Percentiles rank a stretch among this genome's conserved stretches.
These are phyloP conservation scores for Fusarium coicis DNA, from an alignment of 2,329 filamentous ascomycete species.

Conservation along the genomic window DNA sequence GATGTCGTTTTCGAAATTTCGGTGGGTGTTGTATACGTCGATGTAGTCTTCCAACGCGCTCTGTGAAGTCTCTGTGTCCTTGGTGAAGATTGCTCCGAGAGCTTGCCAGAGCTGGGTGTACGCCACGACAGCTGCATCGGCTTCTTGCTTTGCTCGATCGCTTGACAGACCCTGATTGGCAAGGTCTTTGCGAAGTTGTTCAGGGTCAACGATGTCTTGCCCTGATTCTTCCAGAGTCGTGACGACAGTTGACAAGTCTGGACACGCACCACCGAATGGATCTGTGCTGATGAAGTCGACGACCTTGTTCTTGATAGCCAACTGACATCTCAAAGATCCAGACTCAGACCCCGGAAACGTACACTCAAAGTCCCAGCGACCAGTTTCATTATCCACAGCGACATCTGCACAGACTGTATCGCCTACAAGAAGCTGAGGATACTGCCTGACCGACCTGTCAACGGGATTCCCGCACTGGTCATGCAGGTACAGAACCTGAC, in stretches of 20 bases:
- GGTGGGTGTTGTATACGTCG: constrained; percentile 45
- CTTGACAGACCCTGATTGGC: constrained; percentile 37
- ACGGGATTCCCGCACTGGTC: constrained; percentile 51
- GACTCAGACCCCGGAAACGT: constrained; percentile 50
- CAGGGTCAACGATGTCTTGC: constrained; percentile 45
- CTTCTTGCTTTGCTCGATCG: constrained; percentile 31
- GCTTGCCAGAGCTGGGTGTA: constrained; percentile 47
- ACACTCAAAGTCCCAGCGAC: constrained; percentile 51
- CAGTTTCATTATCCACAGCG: constrained; percentile 42
- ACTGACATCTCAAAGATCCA: constrained; percentile 44
- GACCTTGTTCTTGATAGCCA: constrained; percentile 47
- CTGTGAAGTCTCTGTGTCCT: constrained; percentile 16
- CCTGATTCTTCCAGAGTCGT: constrained; percentile 46
- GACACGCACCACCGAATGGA: constrained; percentile 51
- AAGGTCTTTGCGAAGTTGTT: constrained; percentile 43
- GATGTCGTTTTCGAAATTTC: constrained; percentile 48
- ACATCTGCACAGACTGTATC: constrained; percentile 46
- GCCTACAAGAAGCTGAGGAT: constrained; percentile 48
- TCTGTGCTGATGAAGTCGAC: constrained; percentile 50
- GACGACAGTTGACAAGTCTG: constrained; percentile 49
- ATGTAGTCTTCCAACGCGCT: constrained; percentile 48
- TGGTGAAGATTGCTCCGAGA: constrained; percentile 48
- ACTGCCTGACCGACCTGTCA: constrained; percentile 41
- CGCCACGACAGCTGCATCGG: constrained; percentile 42
- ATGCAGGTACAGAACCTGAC: constrained; percentile 46